Evolutionary conservation across 2,329 filamentous ascomycete genomes (phyloP), one percentile per base, ranked within the genome.

Genomic region (Talaromyces sp.): DNA sequence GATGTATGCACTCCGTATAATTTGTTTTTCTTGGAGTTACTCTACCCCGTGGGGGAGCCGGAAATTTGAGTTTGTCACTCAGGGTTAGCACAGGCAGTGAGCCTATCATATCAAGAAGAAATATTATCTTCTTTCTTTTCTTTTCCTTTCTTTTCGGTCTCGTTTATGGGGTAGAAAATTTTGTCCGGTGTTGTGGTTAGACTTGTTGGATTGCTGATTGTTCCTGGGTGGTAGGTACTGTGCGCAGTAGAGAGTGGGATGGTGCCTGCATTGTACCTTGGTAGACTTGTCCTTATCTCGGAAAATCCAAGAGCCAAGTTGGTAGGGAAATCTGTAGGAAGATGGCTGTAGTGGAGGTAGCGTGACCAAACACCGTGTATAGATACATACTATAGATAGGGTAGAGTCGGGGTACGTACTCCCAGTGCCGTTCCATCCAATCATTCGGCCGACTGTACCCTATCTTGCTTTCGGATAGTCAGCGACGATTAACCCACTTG

Each of bases 321-420:
- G 1, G 17, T 10, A 7, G 25, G 40, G 13, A 25, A 47, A 25
- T 22, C 4, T 47, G 22, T 7, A 51, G 15, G 15, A 17, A 17
- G 11, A 25, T 27, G 45, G 15, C 10, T 22, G 19, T 8, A 27
- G 6, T 47, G 31, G 45, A 49, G 22, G 45, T 49, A 47, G 43
- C 43, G 43, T 47, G 43, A 47, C 19, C n/a, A 25, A 25, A 49
- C 27, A 29, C 27, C 27, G 19, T 25, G n/a, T n/a, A n/a, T n/a
- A n/a, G n/a, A n/a, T n/a, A n/a, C n/a, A n/a, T n/a, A n/a, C n/a
- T 53, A 25, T 15, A 58, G 54, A 59, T 59, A 59, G 56, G 56
- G 56, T 59, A 59, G 56, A 59, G 1, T 29, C 56, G 56, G 56
- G 22, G 19, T 8, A 4, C 22, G 54, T n/a, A n/a, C 17, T 31